Percentiles rank a stretch among this genome's conserved stretches.
Conservation (phyloP, 202 grass and related monocot genomes). For the Setaria italica region DNA sequence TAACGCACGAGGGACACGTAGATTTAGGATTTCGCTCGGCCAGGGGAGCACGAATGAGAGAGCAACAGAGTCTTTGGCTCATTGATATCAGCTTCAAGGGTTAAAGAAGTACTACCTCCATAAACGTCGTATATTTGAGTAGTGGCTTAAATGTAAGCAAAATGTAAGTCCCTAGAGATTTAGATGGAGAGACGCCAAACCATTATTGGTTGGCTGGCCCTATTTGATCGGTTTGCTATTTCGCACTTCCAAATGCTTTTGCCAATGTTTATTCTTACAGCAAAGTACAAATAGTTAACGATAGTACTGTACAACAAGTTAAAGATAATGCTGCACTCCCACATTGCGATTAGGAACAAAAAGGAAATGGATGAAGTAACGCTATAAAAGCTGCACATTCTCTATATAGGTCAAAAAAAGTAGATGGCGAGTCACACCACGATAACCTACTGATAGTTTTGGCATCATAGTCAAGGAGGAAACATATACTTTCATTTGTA, state of each 20-base stretch:
- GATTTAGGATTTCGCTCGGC: no score
- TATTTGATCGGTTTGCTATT: not conserved
- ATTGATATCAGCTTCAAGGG: no score
- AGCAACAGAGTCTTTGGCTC: no score
- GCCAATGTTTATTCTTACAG: not conserved
- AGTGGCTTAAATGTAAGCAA: no score
- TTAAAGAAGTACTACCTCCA: no score
- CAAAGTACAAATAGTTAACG: not conserved
- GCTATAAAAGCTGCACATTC: conserved; percentile 50
- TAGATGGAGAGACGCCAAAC: no score
- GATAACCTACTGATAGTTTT: conserved; percentile 41
- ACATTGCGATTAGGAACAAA: not conserved
- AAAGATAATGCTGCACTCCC: conserved; percentile 21
- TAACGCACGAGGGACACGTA: no score
- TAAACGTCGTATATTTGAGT: no score
- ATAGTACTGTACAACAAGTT: conserved; percentile 8
- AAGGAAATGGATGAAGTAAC: not conserved
- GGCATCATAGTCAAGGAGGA: conserved; percentile 39
- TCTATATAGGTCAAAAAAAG: conserved; percentile 41
- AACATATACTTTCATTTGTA: conserved; percentile 44
- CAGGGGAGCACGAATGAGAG: no score
- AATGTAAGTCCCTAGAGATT: no score
- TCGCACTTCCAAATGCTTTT: not conserved
- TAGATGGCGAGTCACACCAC: conserved; percentile 30
- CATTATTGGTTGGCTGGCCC: not conserved